A percentile compares a stretch with the other conserved stretches of the same genome.
These are phyloP conservation scores for Symbiodinium pilosum DNA, from an alignment of 73 alveolate genomes.

Conservation along the genomic window DNA sequence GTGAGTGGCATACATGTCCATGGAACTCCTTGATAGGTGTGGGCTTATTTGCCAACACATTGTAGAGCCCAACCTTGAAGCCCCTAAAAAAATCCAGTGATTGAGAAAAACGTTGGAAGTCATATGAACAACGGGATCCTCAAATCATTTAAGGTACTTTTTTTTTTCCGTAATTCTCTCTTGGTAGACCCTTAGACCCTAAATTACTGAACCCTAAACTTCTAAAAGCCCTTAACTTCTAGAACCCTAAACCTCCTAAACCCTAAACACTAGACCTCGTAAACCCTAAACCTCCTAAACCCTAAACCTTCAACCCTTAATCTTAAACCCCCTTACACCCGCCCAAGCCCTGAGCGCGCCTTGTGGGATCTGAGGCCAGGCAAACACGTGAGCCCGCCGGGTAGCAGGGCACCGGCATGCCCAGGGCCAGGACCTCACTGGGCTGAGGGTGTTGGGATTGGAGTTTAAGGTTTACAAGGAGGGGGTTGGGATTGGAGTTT, in stretches of 20 bases:
- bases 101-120: background rate
- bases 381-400: constrained; percentile 70
- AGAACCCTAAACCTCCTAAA: background rate
- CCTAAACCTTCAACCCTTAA: background rate
- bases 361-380: background rate
- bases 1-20: too few relatives aligned
- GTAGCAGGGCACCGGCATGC: constrained; percentile 81
- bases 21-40: background rate
- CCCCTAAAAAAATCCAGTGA: background rate
- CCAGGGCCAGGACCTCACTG: constrained; percentile 3
- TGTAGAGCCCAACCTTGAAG: background rate
- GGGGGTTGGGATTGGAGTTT: too few relatives aligned
- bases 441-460: too few relatives aligned
- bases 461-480: too few relatives aligned
- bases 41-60: background rate
- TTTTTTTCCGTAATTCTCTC: too few relatives aligned
- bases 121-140: too few relatives aligned
- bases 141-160: background rate
- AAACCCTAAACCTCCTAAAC: background rate
- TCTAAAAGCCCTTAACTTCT: background rate
- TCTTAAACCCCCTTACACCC: background rate
- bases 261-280: background rate
- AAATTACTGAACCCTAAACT: too few relatives aligned
- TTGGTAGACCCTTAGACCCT: too few relatives aligned
- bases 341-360: background rate